phyloP scores from a whole-genome alignment of 768 basidiomycete species.

The Tephrocybe sp. region DNA sequence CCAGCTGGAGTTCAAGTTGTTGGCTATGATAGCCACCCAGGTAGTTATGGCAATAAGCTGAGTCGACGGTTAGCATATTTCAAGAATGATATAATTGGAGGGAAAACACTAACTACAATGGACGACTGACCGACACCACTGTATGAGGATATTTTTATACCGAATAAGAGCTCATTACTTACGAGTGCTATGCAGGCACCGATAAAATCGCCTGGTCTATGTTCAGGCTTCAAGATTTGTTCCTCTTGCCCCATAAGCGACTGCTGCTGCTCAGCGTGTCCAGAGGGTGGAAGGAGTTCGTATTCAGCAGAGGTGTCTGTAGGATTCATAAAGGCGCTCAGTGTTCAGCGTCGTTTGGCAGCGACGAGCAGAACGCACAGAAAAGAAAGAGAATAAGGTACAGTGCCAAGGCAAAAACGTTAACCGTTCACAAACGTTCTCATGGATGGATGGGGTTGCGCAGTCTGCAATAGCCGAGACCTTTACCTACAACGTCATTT shows the following conservation, averaged over 20 bases:
- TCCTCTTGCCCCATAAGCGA: conserved; percentile 25
- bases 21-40: conserved; percentile 13
- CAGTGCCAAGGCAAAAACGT: no score
- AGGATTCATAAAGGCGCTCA: not conserved
- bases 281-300: conserved; percentile 24
- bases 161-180: conserved; percentile 8
- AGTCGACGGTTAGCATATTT: not conserved
- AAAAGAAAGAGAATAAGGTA: not conserved
- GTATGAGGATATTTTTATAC: not conserved
- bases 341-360: no score
- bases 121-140: conserved; percentile 1
- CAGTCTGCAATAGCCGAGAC: no score
- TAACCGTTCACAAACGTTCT: no score
- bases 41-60: conserved; percentile 14
- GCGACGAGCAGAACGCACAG: not conserved
- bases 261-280: conserved; percentile 12
- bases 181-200: conserved; percentile 39
- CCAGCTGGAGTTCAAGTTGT: conserved; percentile 38
- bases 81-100: not conserved
- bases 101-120: conserved; percentile 4
- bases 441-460: no score
- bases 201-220: conserved; percentile 34
- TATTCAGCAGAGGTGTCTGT: conserved; percentile 15
- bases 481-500: no score
- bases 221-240: conserved; percentile 32